A percentile compares a stretch with the other conserved stretches of the same genome.
These are phyloP conservation scores for Cladosporium cucumerinum DNA, from an alignment of 2,329 filamentous ascomycete species.

Conservation along the genomic window DNA sequence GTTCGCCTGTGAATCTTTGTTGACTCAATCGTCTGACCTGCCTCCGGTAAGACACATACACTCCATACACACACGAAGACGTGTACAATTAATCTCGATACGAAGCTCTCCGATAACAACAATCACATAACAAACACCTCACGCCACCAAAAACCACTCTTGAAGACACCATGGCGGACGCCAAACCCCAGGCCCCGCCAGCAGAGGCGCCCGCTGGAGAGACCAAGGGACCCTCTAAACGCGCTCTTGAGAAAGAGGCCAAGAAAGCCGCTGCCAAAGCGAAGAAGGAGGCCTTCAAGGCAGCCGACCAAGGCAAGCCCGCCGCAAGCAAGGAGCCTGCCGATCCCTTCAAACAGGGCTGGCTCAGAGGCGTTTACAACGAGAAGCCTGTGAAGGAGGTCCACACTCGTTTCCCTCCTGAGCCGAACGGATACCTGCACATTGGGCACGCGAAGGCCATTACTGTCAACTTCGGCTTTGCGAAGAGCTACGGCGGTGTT, in stretches of 20 bases:
- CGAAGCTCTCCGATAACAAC: not conserved
- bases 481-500: conserved; percentile 73
- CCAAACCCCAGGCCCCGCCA: conserved; percentile 18
- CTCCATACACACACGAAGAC: not conserved
- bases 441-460: conserved; percentile 96
- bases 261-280: conserved; percentile 50
- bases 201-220: conserved; percentile 21
- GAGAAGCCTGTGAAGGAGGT: conserved; percentile 48
- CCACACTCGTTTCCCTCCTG: conserved; percentile 50
- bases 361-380: conserved; percentile 49
- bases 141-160: not conserved
- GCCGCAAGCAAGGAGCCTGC: conserved; percentile 39
- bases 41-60: not conserved
- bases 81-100: not conserved
- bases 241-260: conserved; percentile 48
- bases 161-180: conserved; percentile 29
- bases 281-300: conserved; percentile 40
- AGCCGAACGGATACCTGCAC: conserved; percentile 88
- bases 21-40: conserved; percentile 6
- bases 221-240: conserved; percentile 42
- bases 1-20: conserved; percentile 3
- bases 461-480: conserved; percentile 94
- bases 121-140: not conserved
- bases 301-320: conserved; percentile 28
- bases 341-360: conserved; percentile 48